These are phyloP conservation scores for Leccinum obscurum DNA, from an alignment of 768 basidiomycete genomes.

Conservation along the genomic window DNA sequence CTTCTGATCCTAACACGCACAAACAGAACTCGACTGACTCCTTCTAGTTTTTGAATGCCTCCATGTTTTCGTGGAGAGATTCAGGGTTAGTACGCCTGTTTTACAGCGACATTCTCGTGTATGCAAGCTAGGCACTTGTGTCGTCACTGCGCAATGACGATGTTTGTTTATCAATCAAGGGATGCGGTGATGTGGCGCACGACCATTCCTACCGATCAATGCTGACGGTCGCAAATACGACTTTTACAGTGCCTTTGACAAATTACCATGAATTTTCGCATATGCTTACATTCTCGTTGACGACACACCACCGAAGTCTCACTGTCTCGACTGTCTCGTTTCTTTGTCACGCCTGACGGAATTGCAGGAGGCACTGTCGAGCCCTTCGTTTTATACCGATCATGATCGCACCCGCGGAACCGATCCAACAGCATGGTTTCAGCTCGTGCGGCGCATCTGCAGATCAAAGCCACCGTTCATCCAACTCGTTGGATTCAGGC, in stretches of 20 bases:
- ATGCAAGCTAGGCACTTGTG: slow-evolving; percentile 17
- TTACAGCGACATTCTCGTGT: not conserved
- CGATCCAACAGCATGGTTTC: slow-evolving; percentile 11
- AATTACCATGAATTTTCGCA: not conserved
- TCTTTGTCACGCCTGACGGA: not conserved
- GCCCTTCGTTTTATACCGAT: slow-evolving; percentile 19
- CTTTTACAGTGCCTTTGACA: not conserved
- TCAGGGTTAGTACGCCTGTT: not conserved
- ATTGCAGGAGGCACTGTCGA: slow-evolving; percentile 5
- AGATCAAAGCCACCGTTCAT: slow-evolving; percentile 18
- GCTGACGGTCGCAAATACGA: not conserved
- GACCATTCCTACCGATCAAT: slow-evolving; percentile 4
- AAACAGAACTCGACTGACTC: slow-evolving; percentile 19
- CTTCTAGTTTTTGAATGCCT: not conserved
- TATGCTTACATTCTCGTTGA: not conserved
- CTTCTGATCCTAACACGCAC: slow-evolving; percentile 32
- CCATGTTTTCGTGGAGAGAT: not conserved
- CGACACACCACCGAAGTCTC: not conserved
- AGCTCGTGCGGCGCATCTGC: slow-evolving; percentile 4
- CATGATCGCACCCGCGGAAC: slow-evolving; percentile 18
- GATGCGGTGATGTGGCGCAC: slow-evolving; percentile 23
- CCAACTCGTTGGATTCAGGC: slow-evolving; percentile 3
- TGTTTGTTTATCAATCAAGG: slow-evolving; percentile 14
- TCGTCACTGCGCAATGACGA: slow-evolving; percentile 16
- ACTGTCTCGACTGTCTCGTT: not conserved